These are phyloP conservation scores for Pestalotiopsis sp. DNA, from an alignment of 2,329 filamentous ascomycete genomes.

Conservation along the genomic window DNA sequence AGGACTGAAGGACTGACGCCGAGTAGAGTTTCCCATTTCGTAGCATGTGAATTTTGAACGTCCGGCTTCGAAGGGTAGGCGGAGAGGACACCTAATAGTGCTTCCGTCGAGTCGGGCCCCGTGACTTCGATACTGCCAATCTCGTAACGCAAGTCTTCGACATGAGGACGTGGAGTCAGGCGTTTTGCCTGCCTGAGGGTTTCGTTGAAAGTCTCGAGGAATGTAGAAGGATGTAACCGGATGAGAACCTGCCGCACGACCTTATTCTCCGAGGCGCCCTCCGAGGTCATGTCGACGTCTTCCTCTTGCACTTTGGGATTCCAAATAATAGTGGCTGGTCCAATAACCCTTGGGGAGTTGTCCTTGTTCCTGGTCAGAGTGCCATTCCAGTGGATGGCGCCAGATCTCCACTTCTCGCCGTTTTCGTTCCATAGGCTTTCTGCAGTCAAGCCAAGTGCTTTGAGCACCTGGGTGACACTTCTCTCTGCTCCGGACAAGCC, in stretches of 20 bases:
- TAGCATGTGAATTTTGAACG: conserved; percentile 40
- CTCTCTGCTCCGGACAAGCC: conserved; percentile 67
- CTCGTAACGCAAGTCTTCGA: conserved; percentile 71
- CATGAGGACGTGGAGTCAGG: conserved; percentile 59
- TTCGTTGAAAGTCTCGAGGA: conserved; percentile 67
- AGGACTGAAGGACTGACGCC: conserved; percentile 66
- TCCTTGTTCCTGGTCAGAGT: conserved; percentile 55
- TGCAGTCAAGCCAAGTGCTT: conserved; percentile 61
- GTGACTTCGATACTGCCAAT: conserved; percentile 59
- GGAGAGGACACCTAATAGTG: conserved; percentile 68
- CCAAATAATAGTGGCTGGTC: conserved; percentile 76
- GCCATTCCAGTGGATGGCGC: conserved; percentile 49
- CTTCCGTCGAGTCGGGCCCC: conserved; percentile 75
- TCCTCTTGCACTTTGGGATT: conserved; percentile 43
- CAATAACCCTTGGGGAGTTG: conserved; percentile 57
- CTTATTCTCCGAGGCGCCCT: conserved; percentile 21
- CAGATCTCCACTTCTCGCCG: conserved; percentile 69
- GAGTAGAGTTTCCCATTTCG: conserved; percentile 51
- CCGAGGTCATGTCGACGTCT: not conserved
- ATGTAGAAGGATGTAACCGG: conserved; percentile 80
- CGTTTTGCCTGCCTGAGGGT: conserved; percentile 58
- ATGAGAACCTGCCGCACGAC: conserved; percentile 58
- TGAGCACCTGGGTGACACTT: conserved; percentile 67
- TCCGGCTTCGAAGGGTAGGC: conserved; percentile 40
- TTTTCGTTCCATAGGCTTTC: conserved; percentile 62